Percentiles rank a stretch among this genome's conserved stretches.
Evolutionary conservation across 2,329 filamentous ascomycete genomes (phyloP).

Genomic region (Alternaria dauci): DNA sequence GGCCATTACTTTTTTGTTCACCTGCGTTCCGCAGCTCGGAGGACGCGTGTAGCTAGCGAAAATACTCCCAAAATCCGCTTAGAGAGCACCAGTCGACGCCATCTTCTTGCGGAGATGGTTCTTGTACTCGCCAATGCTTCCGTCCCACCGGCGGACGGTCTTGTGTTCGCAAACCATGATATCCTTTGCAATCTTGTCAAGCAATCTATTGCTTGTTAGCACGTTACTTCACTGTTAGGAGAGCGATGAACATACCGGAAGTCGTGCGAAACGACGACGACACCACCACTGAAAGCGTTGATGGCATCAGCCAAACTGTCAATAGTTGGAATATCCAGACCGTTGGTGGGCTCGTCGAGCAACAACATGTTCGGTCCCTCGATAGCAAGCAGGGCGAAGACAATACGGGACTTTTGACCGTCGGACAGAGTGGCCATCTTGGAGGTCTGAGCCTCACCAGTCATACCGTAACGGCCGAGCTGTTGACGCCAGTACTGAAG

Average conservation of each 20-base stretch:
- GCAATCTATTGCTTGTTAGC: slow-evolving; percentile 70
- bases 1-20: slow-evolving; percentile 41
- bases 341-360: slow-evolving; percentile 98
- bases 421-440: slow-evolving; percentile 98
- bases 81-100: slow-evolving; percentile 86
- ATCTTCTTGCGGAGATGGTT: slow-evolving; percentile 99
- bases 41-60: slow-evolving; percentile 39
- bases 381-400: slow-evolving; percentile 95
- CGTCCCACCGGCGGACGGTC: slow-evolving; percentile 89
- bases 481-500: slow-evolving; percentile 99
- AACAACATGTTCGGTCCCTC: slow-evolving; percentile 97
- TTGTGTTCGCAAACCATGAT: slow-evolving; percentile 99
- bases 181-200: slow-evolving; percentile 99
- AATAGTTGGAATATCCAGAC: slow-evolving; percentile 98
- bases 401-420: slow-evolving; percentile 97
- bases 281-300: slow-evolving; percentile 94
- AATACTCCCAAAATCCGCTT: slow-evolving; percentile 45
- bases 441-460: slow-evolving; percentile 91
- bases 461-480: slow-evolving; percentile 92
- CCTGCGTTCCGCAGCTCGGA: slow-evolving; percentile 35
- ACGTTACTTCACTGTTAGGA: background rate
- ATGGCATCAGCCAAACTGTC: slow-evolving; percentile 97
- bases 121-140: slow-evolving; percentile 94
- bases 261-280: slow-evolving; percentile 97
- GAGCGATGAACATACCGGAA: slow-evolving; percentile 75